phyloP scores from a whole-genome alignment of 202 grass and related monocot genomes.

The Setaria italica region DNA sequence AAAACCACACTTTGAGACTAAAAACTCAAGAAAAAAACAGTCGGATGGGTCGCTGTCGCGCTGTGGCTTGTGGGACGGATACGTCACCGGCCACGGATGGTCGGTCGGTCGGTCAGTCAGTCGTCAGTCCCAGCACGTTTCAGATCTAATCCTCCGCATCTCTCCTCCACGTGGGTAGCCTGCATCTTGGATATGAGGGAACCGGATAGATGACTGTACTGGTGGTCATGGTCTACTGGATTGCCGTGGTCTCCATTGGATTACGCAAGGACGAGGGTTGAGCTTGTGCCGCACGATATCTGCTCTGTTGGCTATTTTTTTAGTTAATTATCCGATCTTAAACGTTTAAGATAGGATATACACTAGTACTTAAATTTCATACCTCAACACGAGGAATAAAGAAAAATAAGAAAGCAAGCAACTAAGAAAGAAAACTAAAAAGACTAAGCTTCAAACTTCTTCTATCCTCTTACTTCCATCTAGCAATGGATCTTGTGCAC shows the following conservation, averaged over 20 bases:
- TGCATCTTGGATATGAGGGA: background rate
- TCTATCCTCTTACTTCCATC: too few species aligned
- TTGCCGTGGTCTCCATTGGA: background rate
- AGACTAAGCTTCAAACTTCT: too few species aligned
- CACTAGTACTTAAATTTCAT: too few species aligned
- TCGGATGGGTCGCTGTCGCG: background rate
- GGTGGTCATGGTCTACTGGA: background rate
- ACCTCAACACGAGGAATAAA: too few species aligned
- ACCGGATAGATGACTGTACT: background rate
- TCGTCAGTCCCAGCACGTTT: background rate
- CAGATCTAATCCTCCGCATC: background rate
- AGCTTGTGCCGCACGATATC: background rate
- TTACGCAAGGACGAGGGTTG: background rate
- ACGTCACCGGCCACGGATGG: slow-evolving; percentile 23
- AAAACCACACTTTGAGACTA: too few species aligned
- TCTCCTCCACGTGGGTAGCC: background rate
- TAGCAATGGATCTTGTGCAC: too few species aligned
- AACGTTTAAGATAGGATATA: too few species aligned
- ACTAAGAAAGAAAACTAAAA: too few species aligned
- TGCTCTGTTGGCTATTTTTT: background rate
- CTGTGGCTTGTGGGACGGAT: background rate
- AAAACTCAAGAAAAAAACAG: background rate
- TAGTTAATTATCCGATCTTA: too few species aligned
- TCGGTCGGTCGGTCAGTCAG: slow-evolving; percentile 4
- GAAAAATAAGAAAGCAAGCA: too few species aligned